Base-by-base conservation (phyloP, 208 protist genomes). In the Naegleria lovaniensis region DNA sequence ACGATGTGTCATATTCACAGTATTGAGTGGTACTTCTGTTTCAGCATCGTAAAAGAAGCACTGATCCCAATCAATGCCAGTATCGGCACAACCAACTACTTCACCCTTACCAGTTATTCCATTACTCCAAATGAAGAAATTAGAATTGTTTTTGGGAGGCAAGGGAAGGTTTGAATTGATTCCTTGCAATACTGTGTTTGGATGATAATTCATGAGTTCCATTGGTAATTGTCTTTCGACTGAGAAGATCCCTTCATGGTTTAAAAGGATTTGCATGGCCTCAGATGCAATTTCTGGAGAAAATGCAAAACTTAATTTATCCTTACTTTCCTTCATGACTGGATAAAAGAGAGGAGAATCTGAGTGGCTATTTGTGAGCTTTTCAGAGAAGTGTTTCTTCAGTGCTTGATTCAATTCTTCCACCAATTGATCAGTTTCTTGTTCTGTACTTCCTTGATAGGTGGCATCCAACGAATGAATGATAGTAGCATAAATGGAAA, bases 51-150 rank as follows among this genome's bases (percentile, higher is more conserved):
- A 13, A n/a, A 89, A 89, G 11, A 89, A 67, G 25, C 85, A 89
- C 0, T 22, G 0, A 40, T 58, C 48, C 7, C 19, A 40, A 89
- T 90, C 89, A 85, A 83, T 75, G 0, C 89, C 89, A 87, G 89
- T 75, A 67, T 90, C 89, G 40, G 33, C 55, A n/a, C 75, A 11
- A 48, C 19, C 29, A n/a, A 90, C 48, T 19, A 90, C 36, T 25
- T 83, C 55, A 40, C 89, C 89, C 13, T 85, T 90, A 40, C 89
- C 89, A 48, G 85, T 89, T 9, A 89, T 58, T 15, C 85, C 85
- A 38, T 75, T 33, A 0, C 67, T 51, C 85, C 85, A 89, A 89
- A 89, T 75, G 55, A 67, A 67, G 11, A 67, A 67, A 67, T 67
- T 67, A 3, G 55, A 22, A 13, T 29, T 67, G 22, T 15, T 29